phyloP scores from a whole-genome alignment of 169 alveolate genomes.

The Plasmodium ovale region DNA sequence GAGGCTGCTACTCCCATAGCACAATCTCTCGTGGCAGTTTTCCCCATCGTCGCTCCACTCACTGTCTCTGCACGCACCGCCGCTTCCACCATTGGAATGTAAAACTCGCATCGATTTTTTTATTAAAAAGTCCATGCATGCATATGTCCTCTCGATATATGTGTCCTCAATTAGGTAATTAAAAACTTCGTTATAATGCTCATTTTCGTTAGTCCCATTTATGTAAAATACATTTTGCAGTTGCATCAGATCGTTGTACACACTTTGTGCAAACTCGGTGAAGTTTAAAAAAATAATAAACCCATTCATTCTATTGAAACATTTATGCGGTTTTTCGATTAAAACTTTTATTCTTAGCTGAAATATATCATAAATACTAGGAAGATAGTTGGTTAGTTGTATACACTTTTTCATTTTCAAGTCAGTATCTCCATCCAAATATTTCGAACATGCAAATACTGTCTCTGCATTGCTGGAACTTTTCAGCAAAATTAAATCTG shows the following conservation, averaged over 20 bases:
- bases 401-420: slow-evolving; percentile 26
- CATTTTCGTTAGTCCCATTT: background rate
- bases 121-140: slow-evolving; percentile 20
- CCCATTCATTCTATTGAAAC: slow-evolving; percentile 34
- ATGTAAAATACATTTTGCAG: slow-evolving; percentile 18
- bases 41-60: too few relatives aligned
- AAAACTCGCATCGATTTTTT: background rate
- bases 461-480: background rate
- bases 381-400: slow-evolving; percentile 11
- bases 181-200: background rate
- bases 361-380: slow-evolving; percentile 36
- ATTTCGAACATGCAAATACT: slow-evolving; percentile 21
- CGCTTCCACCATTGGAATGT: too few relatives aligned
- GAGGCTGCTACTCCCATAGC: background rate
- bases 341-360: slow-evolving; percentile 29
- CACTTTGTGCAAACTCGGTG: background rate
- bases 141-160: slow-evolving; percentile 20
- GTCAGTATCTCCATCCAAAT: slow-evolving; percentile 38
- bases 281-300: slow-evolving; percentile 9
- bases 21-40: too few relatives aligned
- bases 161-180: slow-evolving; percentile 35
- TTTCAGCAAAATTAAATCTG: slow-evolving; percentile 36
- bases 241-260: slow-evolving; percentile 14
- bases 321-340: slow-evolving; percentile 31
- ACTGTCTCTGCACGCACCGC: too few relatives aligned